phyloP scores from a whole-genome alignment of 768 basidiomycete species.

The Russula brevipes region DNA sequence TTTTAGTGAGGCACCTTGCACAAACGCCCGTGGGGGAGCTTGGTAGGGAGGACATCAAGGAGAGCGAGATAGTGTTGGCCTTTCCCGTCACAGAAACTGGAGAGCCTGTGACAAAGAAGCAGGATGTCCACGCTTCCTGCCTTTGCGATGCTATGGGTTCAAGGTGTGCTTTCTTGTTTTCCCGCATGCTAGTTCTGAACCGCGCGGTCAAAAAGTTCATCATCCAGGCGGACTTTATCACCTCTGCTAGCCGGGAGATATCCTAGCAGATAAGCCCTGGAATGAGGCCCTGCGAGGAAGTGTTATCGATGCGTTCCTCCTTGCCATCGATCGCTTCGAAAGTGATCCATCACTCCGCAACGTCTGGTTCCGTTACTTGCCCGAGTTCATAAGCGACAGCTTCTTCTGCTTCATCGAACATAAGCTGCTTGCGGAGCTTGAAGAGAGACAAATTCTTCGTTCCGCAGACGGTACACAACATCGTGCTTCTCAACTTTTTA shows the following conservation, averaged over 20 bases:
- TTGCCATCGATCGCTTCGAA: slow-evolving; percentile 26
- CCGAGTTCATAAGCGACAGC: slow-evolving; percentile 16
- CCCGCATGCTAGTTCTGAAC: not conserved
- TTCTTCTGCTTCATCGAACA: slow-evolving; percentile 26
- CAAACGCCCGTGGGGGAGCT: slow-evolving; percentile 18
- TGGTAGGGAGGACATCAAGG: slow-evolving; percentile 19
- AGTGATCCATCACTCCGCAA: slow-evolving; percentile 21
- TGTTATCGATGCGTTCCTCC: slow-evolving; percentile 25
- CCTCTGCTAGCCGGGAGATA: slow-evolving; percentile 30
- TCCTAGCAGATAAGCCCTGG: slow-evolving; percentile 27
- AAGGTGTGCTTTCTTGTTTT: slow-evolving; percentile 19
- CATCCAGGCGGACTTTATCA: slow-evolving; percentile 32
- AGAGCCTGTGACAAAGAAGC: slow-evolving; percentile 18
- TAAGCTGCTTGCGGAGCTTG: slow-evolving; percentile 12
- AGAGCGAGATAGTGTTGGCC: slow-evolving; percentile 27
- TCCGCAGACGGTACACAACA: slow-evolving; percentile 16
- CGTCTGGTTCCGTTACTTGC: slow-evolving; percentile 30
- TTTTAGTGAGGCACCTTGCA: slow-evolving; percentile 20
- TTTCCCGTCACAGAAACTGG: slow-evolving; percentile 26
- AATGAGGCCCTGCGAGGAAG: slow-evolving; percentile 26
- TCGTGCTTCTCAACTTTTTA: slow-evolving; percentile 15
- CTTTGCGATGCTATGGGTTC: slow-evolving; percentile 27
- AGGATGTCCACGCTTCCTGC: slow-evolving; percentile 30
- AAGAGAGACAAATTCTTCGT: slow-evolving; percentile 21
- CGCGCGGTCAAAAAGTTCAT: slow-evolving; percentile 26